A percentile compares a stretch with the other conserved stretches of the same genome.
Evolutionary conservation across 495 filamentous ascomycete genomes (phyloP).

Genomic region (Sabuloglossum arenarium): DNA sequence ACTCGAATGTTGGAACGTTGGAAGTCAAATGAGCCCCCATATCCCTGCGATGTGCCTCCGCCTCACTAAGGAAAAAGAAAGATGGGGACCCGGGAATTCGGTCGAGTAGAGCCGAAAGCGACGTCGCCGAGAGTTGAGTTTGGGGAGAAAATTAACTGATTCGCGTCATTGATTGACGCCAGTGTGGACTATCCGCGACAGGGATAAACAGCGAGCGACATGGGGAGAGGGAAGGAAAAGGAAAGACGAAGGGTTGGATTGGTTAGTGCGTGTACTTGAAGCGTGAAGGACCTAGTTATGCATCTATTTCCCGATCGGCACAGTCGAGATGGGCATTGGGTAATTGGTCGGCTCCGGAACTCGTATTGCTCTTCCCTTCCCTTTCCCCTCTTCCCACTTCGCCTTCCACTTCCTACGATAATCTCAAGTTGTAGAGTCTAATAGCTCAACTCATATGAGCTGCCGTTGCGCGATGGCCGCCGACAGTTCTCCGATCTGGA

Average conservation of each 20-base stretch:
- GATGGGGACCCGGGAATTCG: not conserved
- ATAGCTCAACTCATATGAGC: not conserved
- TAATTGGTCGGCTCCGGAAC: not conserved
- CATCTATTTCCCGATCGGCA: not conserved
- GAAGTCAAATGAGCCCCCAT: not conserved
- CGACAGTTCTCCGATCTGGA: slow-evolving; percentile 16
- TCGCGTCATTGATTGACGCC: not conserved
- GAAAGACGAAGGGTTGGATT: not conserved
- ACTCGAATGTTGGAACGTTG: not conserved
- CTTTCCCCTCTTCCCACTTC: too few relatives aligned
- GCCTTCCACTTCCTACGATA: too few relatives aligned
- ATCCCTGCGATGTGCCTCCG: slow-evolving; percentile 1
- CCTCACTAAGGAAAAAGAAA: not conserved
- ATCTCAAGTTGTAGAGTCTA: too few relatives aligned
- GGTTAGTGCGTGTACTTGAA: too few relatives aligned
- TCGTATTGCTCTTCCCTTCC: too few relatives aligned
- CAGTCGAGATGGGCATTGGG: not conserved
- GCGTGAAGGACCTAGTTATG: too few relatives aligned
- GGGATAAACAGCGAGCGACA: not conserved
- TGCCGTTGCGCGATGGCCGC: not conserved
- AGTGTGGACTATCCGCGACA: too few relatives aligned
- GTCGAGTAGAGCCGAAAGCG: not conserved
- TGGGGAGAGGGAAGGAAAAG: not conserved
- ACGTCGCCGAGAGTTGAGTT: not conserved
- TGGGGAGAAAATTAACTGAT: too few relatives aligned